Evolutionary conservation across 805 yeast genomes (phyloP), one percentile per base, ranked within the genome.

Genomic region (Saturnispora mendoncae): DNA sequence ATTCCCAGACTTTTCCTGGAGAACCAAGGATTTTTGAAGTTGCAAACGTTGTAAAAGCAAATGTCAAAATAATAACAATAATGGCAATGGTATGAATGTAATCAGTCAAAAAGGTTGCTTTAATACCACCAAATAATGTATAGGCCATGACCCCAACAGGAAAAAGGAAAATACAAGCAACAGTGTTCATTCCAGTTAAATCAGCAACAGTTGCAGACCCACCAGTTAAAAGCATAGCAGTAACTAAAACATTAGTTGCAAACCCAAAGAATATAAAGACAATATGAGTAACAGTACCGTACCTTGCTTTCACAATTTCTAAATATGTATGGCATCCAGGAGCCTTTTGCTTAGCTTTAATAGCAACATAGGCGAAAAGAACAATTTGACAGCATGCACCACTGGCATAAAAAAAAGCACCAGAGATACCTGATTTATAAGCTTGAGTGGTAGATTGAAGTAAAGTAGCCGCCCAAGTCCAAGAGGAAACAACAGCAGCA

Each of bases 401-500:
- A 3, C 92, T 75, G 7, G 95, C 95, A 58, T 88, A 88, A 23
- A 44, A 55, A 64, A 77, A 82, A 5, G 90, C 81, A 36, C 94
- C 95, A 26, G 79, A 62, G 31, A 88, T 74, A 53, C 97, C 97
- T 44, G 77, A 69, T 33, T 65, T 65, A 61, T 84, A 87, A 18
- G 84, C 84, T 58, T 82, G 87, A 17, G 94, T 75, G 1, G 94
- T 76, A 2, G 86, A 77, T 29, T 78, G 78, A 25, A 84, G 66
- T 36, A 84, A 62, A 2, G 94, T 84, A 3, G 86, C 84, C n/a
- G 84, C 84, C 87, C 87, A 80, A 8, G 96, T 86, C 97, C 97
- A 88, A 7, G 90, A 79, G 10, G 90, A 79, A 7, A 87, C 95
- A 24, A 88, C 96, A 6, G 95, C 95, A 6, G 94, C 79, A 4